phyloP scores from a whole-genome alignment of 2,329 filamentous ascomycete species.

The Aureobasidium sp. region DNA sequence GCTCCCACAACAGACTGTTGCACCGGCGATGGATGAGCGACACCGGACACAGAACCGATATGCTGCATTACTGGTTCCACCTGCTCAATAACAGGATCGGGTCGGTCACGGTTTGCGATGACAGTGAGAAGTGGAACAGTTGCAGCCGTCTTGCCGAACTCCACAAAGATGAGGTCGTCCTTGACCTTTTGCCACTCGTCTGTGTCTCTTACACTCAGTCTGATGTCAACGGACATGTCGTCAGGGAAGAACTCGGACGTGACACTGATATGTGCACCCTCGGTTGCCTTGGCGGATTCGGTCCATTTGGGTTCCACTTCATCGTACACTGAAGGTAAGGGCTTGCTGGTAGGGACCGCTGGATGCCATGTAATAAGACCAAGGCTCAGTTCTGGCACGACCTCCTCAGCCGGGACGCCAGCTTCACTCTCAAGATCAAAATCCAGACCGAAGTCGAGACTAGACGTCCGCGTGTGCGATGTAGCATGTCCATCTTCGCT shows the following conservation, averaged over 20 bases:
- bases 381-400: slow-evolving; percentile 36
- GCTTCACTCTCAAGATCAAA: slow-evolving; percentile 2
- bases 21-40: neutral
- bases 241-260: slow-evolving; percentile 39
- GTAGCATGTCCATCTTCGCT: slow-evolving; percentile 1
- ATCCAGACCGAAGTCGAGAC: slow-evolving; percentile 7
- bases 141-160: slow-evolving; percentile 34
- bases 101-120: slow-evolving; percentile 30
- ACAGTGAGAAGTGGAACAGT: slow-evolving; percentile 36
- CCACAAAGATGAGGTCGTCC: slow-evolving; percentile 41
- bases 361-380: slow-evolving; percentile 32
- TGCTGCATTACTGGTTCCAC: neutral
- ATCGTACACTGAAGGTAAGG: slow-evolving; percentile 34
- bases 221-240: slow-evolving; percentile 34
- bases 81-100: slow-evolving; percentile 21
- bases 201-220: slow-evolving; percentile 40
- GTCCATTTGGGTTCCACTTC: slow-evolving; percentile 36
- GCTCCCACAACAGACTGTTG: slow-evolving; percentile 19
- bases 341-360: slow-evolving; percentile 33
- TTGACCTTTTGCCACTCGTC: slow-evolving; percentile 41
- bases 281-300: slow-evolving; percentile 28
- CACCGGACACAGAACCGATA: neutral
- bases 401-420: slow-evolving; percentile 13
- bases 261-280: slow-evolving; percentile 35
- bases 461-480: slow-evolving; percentile 3